Percentiles rank a stretch among this genome's conserved stretches.
Evolutionary conservation across 2,329 filamentous ascomycete genomes (phyloP).

Genomic region (Dothiorella sarmentorum): DNA sequence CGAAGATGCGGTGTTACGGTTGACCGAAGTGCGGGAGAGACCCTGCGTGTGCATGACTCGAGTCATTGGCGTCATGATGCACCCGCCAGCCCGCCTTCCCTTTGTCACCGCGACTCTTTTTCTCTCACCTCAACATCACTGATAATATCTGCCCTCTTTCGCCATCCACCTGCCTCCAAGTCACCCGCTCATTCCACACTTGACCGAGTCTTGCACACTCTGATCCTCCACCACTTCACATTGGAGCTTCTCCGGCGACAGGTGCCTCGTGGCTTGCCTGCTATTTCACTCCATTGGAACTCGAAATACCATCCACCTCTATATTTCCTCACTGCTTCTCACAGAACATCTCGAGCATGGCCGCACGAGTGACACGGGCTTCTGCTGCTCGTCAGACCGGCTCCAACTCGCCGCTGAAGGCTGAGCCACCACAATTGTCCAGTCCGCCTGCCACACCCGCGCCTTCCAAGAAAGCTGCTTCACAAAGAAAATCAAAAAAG

Average conservation of each 20-base stretch:
- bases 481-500: slow-evolving; percentile 25
- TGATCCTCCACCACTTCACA: background rate
- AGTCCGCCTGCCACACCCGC: slow-evolving; percentile 42
- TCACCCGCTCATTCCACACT: background rate
- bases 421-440: slow-evolving; percentile 39
- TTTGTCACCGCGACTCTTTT: background rate
- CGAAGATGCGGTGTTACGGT: background rate
- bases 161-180: too few species aligned
- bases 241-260: slow-evolving; percentile 1
- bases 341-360: slow-evolving; percentile 25
- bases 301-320: background rate
- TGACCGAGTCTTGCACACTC: background rate
- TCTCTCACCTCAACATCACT: too few species aligned
- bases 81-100: background rate
- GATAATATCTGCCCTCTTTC: too few species aligned
- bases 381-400: slow-evolving; percentile 24
- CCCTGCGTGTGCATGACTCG: slow-evolving; percentile 18
- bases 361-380: slow-evolving; percentile 29
- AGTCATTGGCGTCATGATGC: slow-evolving; percentile 5
- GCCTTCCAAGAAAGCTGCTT: slow-evolving; percentile 17
- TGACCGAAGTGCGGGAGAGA: background rate
- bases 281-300: background rate
- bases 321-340: background rate
- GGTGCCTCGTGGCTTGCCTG: background rate
- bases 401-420: background rate